Base-by-base conservation (phyloP, 768 basidiomycete genomes). In the Russula foetens region DNA sequence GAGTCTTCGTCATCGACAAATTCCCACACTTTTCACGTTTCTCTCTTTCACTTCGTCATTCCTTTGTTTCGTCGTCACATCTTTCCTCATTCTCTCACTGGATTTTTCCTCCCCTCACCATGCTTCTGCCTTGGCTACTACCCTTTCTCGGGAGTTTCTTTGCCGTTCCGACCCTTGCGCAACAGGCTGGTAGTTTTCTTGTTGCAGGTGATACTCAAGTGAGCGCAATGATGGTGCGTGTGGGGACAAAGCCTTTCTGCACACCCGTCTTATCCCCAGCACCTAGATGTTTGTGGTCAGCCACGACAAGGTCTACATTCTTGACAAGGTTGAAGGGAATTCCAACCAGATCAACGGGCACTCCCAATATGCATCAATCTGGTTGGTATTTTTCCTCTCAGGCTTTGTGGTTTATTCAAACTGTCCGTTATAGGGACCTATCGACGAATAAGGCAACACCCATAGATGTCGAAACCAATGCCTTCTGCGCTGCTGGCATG, bases 311-410 rank as follows among this genome's bases (percentile, higher is more conserved):
- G 87, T 95, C 35, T 95, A 94, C 73, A 88, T 94, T 23, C 75
- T 94, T n/a, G 93, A 97, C 77, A 97, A 97, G 75, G 83, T 85
- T 1, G 90, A 93, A 69, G 83, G 82, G 33, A 93, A 94, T 69
- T 77, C 78, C 3, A 80, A 81, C 4, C 73, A 78, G 65, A 78
- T 92, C 62, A 76, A 80, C 60, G 83, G 81, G 1, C 90, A 90
- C 72, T 78, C 90, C 12, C 86, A 86, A 1, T 88, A 86, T 83
- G 90, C 82, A 23, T 70, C 86, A 0, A 83, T 85, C 19, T 91
- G 85, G 85, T 85, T 26, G 19, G 73, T 63, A 14, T 15, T 52
- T 31, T 35, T 19, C 3, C 8, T 45, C 31, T 3, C 23, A 8
- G 19, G 44, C 24, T 1, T 11, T 61, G n/a, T 15, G 0, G 11